Evolutionary conservation across 768 basidiomycete genomes (phyloP).

Genomic region (Neoboletus magnificus): DNA sequence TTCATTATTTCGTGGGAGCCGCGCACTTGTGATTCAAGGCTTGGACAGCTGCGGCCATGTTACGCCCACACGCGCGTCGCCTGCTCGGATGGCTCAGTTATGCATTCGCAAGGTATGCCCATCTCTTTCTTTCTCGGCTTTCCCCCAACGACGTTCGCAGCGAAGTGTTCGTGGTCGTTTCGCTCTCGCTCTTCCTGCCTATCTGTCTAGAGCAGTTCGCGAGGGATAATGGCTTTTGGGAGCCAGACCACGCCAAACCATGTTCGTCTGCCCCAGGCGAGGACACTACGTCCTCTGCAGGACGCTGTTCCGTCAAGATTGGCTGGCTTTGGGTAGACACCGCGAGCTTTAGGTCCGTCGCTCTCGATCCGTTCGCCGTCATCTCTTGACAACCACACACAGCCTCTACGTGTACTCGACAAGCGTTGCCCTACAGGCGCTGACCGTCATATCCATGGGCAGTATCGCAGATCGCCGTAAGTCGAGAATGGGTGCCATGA

Average conservation of each 20-base stretch:
- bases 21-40: not conserved
- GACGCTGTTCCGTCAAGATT: conserved; percentile 76
- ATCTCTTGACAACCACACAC: not conserved
- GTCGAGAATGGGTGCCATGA: conserved; percentile 24
- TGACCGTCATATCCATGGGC: conserved; percentile 95
- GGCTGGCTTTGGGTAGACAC: conserved; percentile 87
- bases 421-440: conserved; percentile 84
- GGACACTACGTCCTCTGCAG: conserved; percentile 29
- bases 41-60: conserved; percentile 4
- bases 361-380: not conserved
- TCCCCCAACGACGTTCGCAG: conserved; percentile 32
- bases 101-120: conserved; percentile 70
- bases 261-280: conserved; percentile 39
- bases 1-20: not conserved
- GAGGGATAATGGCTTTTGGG: conserved; percentile 77
- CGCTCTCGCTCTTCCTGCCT: conserved; percentile 76
- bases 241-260: conserved; percentile 62
- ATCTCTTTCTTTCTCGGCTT: not conserved
- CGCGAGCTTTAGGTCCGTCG: conserved; percentile 79
- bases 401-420: conserved; percentile 88
- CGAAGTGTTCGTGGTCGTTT: conserved; percentile 80
- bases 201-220: conserved; percentile 88
- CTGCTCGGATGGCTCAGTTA: conserved; percentile 81
- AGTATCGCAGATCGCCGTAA: conserved; percentile 86
- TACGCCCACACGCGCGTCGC: conserved; percentile 21